Conservation (phyloP, 371 early-diverging fungal genomes). For the Fennellomyces sp. region DNA sequence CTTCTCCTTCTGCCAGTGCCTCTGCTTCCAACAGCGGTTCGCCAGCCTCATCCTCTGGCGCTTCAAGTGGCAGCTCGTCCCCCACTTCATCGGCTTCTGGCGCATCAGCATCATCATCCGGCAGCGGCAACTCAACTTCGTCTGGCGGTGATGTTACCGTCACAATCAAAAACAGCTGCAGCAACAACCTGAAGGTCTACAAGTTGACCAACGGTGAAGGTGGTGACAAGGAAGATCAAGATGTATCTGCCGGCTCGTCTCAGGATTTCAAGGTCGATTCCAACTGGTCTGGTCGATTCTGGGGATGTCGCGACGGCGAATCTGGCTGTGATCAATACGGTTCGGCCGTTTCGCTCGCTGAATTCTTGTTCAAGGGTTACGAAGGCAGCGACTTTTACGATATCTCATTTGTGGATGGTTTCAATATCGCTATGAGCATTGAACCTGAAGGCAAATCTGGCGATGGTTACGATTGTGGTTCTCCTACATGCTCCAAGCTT, state of each 20-base stretch:
- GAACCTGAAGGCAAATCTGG: conserved; percentile 22
- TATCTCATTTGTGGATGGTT: conserved; percentile 44
- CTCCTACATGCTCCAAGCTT: conserved; percentile 25
- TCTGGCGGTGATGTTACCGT: conserved; percentile 22
- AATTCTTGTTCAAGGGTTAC: too few relatives aligned
- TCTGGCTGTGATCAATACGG: conserved; percentile 23
- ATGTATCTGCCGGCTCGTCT: conserved; percentile 19
- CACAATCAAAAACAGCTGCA: conserved; percentile 43
- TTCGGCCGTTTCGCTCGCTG: too few relatives aligned
- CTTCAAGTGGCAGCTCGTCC: too few relatives aligned
- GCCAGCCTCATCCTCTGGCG: too few relatives aligned
- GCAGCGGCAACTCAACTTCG: background rate
- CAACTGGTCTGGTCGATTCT: conserved; percentile 42
- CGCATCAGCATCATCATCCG: conserved; percentile 18
- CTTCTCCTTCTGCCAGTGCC: too few relatives aligned
- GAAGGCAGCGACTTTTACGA: too few relatives aligned
- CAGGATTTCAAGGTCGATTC: conserved; percentile 18
- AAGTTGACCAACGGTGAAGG: conserved; percentile 33
- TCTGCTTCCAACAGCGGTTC: too few relatives aligned
- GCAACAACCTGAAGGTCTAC: conserved; percentile 24
- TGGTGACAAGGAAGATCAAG: background rate
- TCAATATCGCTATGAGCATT: conserved; percentile 37
- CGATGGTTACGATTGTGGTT: conserved; percentile 27
- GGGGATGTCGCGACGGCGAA: conserved; percentile 33
- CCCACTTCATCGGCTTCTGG: too few relatives aligned